phyloP scores from a whole-genome alignment of 2,329 filamentous ascomycete species.

The Corynespora cassiicola region DNA sequence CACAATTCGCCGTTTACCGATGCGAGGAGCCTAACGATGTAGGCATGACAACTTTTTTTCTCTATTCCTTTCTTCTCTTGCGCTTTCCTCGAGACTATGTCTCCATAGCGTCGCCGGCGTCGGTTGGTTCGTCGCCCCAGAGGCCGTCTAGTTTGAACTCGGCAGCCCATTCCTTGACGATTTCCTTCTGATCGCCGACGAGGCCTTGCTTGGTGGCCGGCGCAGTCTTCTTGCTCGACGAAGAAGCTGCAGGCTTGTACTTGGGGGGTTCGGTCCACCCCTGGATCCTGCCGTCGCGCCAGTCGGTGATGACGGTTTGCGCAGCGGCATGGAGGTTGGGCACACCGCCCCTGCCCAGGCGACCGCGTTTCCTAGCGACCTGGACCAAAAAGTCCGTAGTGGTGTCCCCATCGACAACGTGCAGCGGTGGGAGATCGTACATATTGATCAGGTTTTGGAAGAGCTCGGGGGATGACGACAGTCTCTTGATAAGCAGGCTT shows the following conservation, averaged over 20 bases:
- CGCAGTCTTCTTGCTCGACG: slow-evolving; percentile 47
- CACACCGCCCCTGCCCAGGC: slow-evolving; percentile 86
- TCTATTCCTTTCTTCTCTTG: too few relatives aligned
- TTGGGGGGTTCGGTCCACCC: slow-evolving; percentile 85
- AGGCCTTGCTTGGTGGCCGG: slow-evolving; percentile 36
- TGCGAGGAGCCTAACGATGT: too few relatives aligned
- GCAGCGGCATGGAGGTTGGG: slow-evolving; percentile 89
- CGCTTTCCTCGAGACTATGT: too few relatives aligned
- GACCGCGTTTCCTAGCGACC: slow-evolving; percentile 89
- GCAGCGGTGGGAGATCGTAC: slow-evolving; percentile 83
- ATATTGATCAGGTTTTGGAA: slow-evolving; percentile 80
- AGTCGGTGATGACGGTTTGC: slow-evolving; percentile 94
- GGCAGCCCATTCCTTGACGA: slow-evolving; percentile 90
- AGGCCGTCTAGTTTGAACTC: slow-evolving; percentile 95
- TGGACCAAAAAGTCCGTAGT: slow-evolving; percentile 94
- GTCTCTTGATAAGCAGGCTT: slow-evolving; percentile 78
- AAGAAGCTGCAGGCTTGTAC: slow-evolving; percentile 61
- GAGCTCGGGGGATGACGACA: slow-evolving; percentile 75
- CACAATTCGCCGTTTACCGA: too few relatives aligned
- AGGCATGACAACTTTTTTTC: slow-evolving; percentile 7
- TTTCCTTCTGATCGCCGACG: slow-evolving; percentile 74
- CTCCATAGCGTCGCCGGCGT: slow-evolving; percentile 47
- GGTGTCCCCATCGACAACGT: slow-evolving; percentile 71
- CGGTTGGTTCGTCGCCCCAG: slow-evolving; percentile 71
- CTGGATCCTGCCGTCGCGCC: slow-evolving; percentile 93